Conservation (phyloP, 805 yeast species). For the Spathaspora boniae region DNA sequence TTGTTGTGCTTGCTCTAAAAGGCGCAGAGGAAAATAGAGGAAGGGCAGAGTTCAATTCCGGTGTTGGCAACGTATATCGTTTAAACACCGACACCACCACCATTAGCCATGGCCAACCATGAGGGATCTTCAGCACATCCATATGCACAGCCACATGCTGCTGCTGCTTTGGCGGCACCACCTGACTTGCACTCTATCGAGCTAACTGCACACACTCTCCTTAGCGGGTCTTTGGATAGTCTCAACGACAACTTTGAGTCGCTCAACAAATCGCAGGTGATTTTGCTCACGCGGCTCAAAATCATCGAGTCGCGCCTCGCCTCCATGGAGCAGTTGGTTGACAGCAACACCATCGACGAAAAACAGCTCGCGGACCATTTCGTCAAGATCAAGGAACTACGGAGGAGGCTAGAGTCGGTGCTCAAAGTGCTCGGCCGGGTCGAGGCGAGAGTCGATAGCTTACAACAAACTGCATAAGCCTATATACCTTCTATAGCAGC, state of each 20-base stretch:
- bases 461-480: background rate
- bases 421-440: conserved; percentile 30
- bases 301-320: conserved; percentile 36
- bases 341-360: conserved; percentile 14
- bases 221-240: conserved; percentile 52
- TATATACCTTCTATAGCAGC: background rate
- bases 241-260: conserved; percentile 49
- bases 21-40: too few species aligned
- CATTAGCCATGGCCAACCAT: too few species aligned
- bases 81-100: too few species aligned
- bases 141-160: conserved; percentile 1
- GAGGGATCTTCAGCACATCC: too few species aligned
- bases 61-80: too few species aligned
- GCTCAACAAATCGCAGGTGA: conserved; percentile 54
- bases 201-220: conserved; percentile 51
- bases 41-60: too few species aligned
- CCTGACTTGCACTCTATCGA: conserved; percentile 55
- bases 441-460: conserved; percentile 29
- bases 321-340: conserved; percentile 19
- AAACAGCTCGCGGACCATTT: conserved; percentile 18
- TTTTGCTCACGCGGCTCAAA: conserved; percentile 46
- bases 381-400: conserved; percentile 24
- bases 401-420: conserved; percentile 26
- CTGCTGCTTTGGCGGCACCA: background rate
- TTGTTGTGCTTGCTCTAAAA: too few species aligned